Evolutionary conservation across 2,329 filamentous ascomycete species (phyloP).

Genomic region (Fusarium metavorans): DNA sequence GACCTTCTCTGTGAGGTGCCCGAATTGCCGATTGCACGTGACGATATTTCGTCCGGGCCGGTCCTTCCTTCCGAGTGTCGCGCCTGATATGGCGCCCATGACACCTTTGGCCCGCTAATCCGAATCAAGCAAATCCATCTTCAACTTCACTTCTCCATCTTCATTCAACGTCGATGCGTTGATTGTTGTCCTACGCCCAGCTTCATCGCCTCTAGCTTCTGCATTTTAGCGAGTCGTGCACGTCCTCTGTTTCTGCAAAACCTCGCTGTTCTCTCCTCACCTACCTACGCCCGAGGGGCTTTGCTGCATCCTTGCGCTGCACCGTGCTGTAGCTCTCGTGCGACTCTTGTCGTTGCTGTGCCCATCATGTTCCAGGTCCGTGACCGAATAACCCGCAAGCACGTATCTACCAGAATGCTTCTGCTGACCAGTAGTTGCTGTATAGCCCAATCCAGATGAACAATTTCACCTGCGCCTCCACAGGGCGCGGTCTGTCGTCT

Average conservation of each 20-base stretch:
- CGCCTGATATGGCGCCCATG: slow-evolving; percentile 19
- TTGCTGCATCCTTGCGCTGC: neutral
- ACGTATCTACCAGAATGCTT: neutral
- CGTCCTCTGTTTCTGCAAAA: no score
- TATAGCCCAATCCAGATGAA: slow-evolving; percentile 75
- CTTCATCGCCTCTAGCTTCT: neutral
- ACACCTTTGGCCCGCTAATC: slow-evolving; percentile 26
- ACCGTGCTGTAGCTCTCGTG: neutral
- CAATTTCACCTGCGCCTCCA: slow-evolving; percentile 84
- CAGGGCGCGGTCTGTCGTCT: slow-evolving; percentile 83
- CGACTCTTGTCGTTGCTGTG: slow-evolving; percentile 2
- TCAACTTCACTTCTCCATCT: slow-evolving; percentile 25
- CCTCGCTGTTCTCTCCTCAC: neutral
- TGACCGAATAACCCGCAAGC: slow-evolving; percentile 10
- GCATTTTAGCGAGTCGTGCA: neutral
- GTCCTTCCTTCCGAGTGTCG: neutral
- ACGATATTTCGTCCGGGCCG: neutral
- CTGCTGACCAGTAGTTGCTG: slow-evolving; percentile 17
- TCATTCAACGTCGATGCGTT: neutral
- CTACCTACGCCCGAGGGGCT: neutral
- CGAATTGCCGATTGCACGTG: slow-evolving; percentile 2
- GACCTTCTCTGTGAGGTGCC: neutral
- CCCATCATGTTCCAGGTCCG: slow-evolving; percentile 45
- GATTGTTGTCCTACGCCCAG: neutral
- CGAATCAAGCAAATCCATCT: slow-evolving; percentile 11